Base-by-base conservation (phyloP, 768 basidiomycete species). In the Mrakia blollopis region DNA sequence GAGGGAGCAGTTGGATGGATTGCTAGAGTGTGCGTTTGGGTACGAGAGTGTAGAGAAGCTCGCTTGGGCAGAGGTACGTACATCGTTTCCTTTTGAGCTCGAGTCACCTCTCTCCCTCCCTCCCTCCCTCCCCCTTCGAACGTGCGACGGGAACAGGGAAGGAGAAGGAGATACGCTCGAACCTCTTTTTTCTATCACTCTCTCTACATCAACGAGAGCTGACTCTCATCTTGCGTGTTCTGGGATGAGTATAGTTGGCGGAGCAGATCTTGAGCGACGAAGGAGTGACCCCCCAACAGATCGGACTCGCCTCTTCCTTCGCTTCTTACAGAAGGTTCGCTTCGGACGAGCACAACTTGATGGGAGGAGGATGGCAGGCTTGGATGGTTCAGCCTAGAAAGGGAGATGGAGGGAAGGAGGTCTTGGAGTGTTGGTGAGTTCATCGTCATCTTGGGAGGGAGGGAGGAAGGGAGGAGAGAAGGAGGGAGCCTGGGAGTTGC, bases 341-440 rank as follows among this genome's bases (percentile, higher is more conserved):
- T 13, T 52, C 37, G 47, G 61, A 73, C 76, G 72, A 77, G 39
- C 57, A 68, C 14, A 30, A 28, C 1, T 72, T 77, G 3, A 35
- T 65, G 9, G 76, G 76, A 30, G 71, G 63, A 25, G 76, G 76
- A 0, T 77, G 70, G 70, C 41, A 68, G 41, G 14, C 32, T 16
- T 73, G 41, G 52, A 50, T 63, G 63, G 44, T 77, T 16, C 60
- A 52, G 62, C 76, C 76, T 7, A 41, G 62, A 18, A 65, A 30
- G 39, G 73, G 63, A n/a, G 65, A 67, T 4, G 76, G 72, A 18
- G 76, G 76, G 11, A 63, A 77, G 35, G 76, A 77, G 63, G 47
- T 77, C n/a, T 54, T 77, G 28, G 67, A 50, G 11, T 73, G 70
- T 37, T 73, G 72, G 75, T 76, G 68, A 54, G 75, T 16, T n/a